Conservation (phyloP, 345 rosid species). For the Sonneratia caseolaris region DNA sequence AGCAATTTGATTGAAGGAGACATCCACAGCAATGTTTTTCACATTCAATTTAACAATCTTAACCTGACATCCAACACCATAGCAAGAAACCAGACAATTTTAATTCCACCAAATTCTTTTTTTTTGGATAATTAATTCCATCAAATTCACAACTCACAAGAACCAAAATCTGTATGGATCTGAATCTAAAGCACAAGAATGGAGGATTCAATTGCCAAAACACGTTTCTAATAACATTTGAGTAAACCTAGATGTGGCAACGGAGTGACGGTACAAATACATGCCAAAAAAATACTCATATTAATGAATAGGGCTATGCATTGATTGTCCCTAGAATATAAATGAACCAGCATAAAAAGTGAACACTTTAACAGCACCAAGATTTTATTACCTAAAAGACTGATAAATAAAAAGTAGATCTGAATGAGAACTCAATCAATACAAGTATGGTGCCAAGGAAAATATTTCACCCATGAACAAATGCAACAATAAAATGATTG, state of each 20-base stretch:
- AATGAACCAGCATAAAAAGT: not conserved
- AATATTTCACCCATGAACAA: not conserved
- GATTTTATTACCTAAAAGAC: not conserved
- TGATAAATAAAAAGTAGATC: not conserved
- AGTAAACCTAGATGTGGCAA: not conserved
- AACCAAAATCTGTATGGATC: not conserved
- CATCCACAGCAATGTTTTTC: conserved; percentile 10
- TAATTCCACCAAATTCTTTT: not conserved
- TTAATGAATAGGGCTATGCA: not conserved
- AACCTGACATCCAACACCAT: conserved; percentile 5
- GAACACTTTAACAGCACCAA: not conserved
- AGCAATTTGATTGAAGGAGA: conserved; percentile 14
- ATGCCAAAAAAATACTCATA: not conserved
- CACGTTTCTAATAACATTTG: not conserved
- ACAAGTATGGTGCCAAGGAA: not conserved
- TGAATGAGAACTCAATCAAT: not conserved
- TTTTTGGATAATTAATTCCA: not conserved
- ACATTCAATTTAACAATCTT: conserved; percentile 12
- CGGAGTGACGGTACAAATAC: not conserved
- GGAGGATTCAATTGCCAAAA: not conserved
- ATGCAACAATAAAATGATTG: not conserved
- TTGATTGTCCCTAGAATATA: not conserved
- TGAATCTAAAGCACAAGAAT: not conserved
- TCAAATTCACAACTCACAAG: not conserved
- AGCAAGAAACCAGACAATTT: not conserved